Percentiles rank a stretch among this genome's conserved stretches.
Conservation (phyloP, 164 flowering plant genomes). For the Tetracentron sinense region DNA sequence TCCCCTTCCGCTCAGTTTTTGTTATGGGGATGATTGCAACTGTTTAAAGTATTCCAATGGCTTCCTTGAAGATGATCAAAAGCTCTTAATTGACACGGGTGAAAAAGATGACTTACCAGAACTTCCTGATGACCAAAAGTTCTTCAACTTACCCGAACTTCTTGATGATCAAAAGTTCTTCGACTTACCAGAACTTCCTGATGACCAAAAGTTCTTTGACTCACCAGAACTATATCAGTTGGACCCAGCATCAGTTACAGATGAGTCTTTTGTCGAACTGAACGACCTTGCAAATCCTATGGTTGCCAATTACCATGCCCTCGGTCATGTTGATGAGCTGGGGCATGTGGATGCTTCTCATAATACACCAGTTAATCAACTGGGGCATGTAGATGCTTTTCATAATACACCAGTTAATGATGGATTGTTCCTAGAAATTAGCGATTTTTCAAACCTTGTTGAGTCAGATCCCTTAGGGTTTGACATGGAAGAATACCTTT, state of each 20-base stretch:
- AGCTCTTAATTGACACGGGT: conserved; percentile 5
- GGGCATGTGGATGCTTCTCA: conserved; percentile 27
- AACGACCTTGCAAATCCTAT: conserved; percentile 21
- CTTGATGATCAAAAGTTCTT: conserved; percentile 6
- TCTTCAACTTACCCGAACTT: conserved; percentile 8
- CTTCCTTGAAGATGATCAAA: conserved; percentile 9
- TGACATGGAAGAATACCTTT: conserved; percentile 46
- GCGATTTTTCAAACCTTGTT: conserved; percentile 37
- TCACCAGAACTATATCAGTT: conserved; percentile 9
- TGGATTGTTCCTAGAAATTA: conserved; percentile 38
- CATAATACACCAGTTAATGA: conserved; percentile 22
- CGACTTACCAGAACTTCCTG: conserved; percentile 10
- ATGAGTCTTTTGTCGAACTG: conserved; percentile 19
- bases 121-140: conserved; percentile 5
- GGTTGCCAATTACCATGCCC: conserved; percentile 10
- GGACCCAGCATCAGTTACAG: conserved; percentile 9
- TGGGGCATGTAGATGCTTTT: conserved; percentile 27
- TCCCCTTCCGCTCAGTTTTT: conserved; percentile 1
- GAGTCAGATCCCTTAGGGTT: conserved; percentile 29
- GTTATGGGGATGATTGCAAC: conserved; percentile 7
- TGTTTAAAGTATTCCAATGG: background rate
- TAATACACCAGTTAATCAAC: conserved; percentile 23
- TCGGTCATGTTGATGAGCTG: conserved; percentile 13
- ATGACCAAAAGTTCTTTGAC: conserved; percentile 4
- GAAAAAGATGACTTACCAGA: conserved; percentile 10